Conservation (phyloP, 805 yeast genomes). For the Zygosaccharomyces bailii region DNA sequence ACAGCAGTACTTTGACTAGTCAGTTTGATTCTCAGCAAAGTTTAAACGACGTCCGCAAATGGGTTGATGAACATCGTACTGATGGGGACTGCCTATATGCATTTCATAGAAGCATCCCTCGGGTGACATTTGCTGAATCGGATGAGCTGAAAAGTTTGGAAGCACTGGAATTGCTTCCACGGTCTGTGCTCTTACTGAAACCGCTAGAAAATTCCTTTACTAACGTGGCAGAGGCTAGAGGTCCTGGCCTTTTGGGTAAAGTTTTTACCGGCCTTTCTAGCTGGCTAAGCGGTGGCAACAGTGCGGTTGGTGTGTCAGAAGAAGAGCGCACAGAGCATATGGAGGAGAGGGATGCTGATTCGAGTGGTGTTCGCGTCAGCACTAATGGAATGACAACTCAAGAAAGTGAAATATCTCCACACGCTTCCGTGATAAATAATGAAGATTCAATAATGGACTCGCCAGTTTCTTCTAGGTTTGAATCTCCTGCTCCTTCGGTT, state of each 20-base stretch:
- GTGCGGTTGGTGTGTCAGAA: background rate
- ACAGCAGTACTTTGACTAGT: constrained; percentile 57
- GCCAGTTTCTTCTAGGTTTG: constrained; percentile 19
- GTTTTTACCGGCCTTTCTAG: constrained; percentile 35
- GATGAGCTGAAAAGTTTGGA: constrained; percentile 56
- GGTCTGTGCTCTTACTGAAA: constrained; percentile 72
- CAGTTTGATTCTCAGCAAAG: constrained; percentile 46
- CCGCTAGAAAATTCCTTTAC: constrained; percentile 42
- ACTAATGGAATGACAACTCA: background rate
- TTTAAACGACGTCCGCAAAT: constrained; percentile 55
- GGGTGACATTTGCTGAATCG: constrained; percentile 56
- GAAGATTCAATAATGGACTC: constrained; percentile 12
- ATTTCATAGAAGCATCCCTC: constrained; percentile 54
- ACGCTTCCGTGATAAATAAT: constrained; percentile 1
- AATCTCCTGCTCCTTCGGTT: constrained; percentile 18
- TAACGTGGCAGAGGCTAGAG: constrained; percentile 30
- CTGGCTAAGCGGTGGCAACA: constrained; percentile 33
- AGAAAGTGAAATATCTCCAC: constrained; percentile 8
- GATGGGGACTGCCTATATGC: constrained; percentile 44
- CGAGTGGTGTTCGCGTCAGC: background rate
- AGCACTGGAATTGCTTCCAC: constrained; percentile 59
- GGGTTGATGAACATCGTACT: constrained; percentile 53
- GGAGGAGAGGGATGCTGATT: constrained; percentile 9
- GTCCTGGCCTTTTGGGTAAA: constrained; percentile 34
- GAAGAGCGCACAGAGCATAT: background rate